Percentiles rank a stretch among this genome's conserved stretches.
Evolutionary conservation across 331 rosid species (phyloP).

Genomic region (Ulmus americana): DNA sequence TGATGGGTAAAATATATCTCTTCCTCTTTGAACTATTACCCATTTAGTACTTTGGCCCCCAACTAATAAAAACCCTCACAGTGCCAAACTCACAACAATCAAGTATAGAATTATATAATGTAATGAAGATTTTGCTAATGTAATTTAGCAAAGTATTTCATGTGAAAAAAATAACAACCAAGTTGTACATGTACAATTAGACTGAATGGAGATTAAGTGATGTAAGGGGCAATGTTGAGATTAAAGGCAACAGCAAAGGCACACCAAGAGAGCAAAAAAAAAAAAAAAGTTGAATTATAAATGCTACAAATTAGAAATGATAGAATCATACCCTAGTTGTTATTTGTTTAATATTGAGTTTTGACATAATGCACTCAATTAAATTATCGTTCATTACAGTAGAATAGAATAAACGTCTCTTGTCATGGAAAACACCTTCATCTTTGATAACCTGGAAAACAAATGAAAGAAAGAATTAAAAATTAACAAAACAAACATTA

Average conservation of each 20-base stretch:
- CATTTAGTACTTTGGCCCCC: background rate
- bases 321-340: conserved; percentile 55
- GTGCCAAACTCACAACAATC: background rate
- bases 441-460: conserved; percentile 60
- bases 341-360: conserved; percentile 51
- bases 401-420: conserved; percentile 82
- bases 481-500: conserved; percentile 14
- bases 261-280: conserved; percentile 9
- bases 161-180: background rate
- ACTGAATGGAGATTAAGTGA: too few species aligned
- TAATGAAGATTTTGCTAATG: background rate
- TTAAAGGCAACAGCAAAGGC: background rate
- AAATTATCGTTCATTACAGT: conserved; percentile 79
- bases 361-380: conserved; percentile 65
- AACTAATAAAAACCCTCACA: background rate
- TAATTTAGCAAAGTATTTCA: background rate
- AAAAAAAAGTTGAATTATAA: conserved; percentile 9
- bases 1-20: background rate
- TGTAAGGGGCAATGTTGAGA: too few species aligned
- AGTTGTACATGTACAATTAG: too few species aligned
- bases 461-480: conserved; percentile 19
- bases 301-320: conserved; percentile 13
- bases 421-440: conserved; percentile 69
- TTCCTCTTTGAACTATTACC: background rate
- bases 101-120: background rate